Base-by-base conservation (phyloP, 306 rosid genomes). In the Sicyos baderoa region DNA sequence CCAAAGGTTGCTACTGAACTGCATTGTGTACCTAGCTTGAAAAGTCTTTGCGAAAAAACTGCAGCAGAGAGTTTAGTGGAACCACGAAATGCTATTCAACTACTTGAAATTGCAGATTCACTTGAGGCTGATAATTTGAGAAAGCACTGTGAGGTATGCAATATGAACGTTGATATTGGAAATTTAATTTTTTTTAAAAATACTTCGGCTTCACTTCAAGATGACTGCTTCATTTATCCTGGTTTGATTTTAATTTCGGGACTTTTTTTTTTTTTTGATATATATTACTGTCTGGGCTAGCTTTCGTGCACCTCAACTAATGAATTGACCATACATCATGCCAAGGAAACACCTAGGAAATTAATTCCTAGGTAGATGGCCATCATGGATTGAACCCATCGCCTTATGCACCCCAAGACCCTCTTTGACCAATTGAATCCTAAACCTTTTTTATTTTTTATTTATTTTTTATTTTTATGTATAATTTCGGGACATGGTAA, bases 51-150 rank as follows among this genome's bases (percentile, higher is more conserved):
- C 72, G 97, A 89, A 81, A 89, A 86, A 74, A 88, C 76, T 62
- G 96, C 97, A 44, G 97, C 96, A 7, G 94, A 89, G 62, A 78
- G 78, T 84, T 57, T 93, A 72, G 97, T 93, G 79, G 98, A 93
- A 82, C 98, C 98, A 73, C 87, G 98, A 22, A 93, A 93, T 79
- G 89, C 98, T 54, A 70, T 88, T 35, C 93, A 86, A 71, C 61
- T 93, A 74, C 94, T 93, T 65, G 97, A 93, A 79, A 90, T 93
- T 77, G 90, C 98, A 3, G 97, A 88, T 74, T 81, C 96, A 58
- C 91, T 93, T 14, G 93, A 80, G 71, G 97, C 94, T 23, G 77
- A 82, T 78, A 87, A 88, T 84, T 73, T 93, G 79, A 81, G 82
- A 83, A 88, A 88, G 82, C 78, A 93, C 45, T 93, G 97, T 54